Evolutionary conservation across 2,329 filamentous ascomycete species (phyloP).

Genomic region (Hypoxylon sp.): DNA sequence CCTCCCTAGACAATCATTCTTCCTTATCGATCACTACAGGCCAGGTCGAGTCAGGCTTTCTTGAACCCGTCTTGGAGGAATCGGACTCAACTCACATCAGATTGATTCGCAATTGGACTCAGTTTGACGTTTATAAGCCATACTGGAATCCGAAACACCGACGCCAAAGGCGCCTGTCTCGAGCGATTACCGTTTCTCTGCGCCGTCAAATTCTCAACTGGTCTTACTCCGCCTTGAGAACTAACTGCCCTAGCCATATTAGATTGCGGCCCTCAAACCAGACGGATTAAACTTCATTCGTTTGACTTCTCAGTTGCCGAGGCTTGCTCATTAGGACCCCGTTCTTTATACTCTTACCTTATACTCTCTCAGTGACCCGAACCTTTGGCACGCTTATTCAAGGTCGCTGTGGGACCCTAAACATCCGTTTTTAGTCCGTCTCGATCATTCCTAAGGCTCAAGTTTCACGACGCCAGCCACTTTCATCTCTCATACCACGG

Average conservation of each 20-base stretch:
- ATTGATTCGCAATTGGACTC: slow-evolving; percentile 18
- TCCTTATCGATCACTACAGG: slow-evolving; percentile 36
- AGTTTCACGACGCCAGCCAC: slow-evolving; percentile 34
- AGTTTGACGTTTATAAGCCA: slow-evolving; percentile 11
- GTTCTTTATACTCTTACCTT: slow-evolving; percentile 21
- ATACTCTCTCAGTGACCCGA: slow-evolving; percentile 8
- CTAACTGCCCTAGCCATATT: slow-evolving; percentile 15
- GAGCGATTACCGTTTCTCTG: slow-evolving; percentile 24
- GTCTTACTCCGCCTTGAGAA: slow-evolving; percentile 35
- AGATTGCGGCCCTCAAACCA: slow-evolving; percentile 7
- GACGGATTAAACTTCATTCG: slow-evolving; percentile 22
- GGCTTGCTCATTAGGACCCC: slow-evolving; percentile 18
- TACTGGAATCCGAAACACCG: slow-evolving; percentile 29
- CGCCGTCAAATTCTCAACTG: slow-evolving; percentile 24
- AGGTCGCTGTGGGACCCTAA: slow-evolving; percentile 28
- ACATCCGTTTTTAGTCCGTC: slow-evolving; percentile 16
- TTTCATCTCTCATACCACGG: slow-evolving; percentile 28
- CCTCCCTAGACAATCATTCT: slow-evolving; percentile 34
- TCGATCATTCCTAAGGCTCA: slow-evolving; percentile 24
- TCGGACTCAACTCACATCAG: slow-evolving; percentile 23
- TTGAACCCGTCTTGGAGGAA: slow-evolving; percentile 17
- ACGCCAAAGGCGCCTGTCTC: slow-evolving; percentile 21
- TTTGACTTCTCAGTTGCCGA: slow-evolving; percentile 4
- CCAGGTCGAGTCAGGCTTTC: slow-evolving; percentile 15
- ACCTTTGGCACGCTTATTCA: slow-evolving; percentile 10